Evolutionary conservation across 225 moss, liverwort and hornwort species (phyloP).

Genomic region (Neckera pumila): DNA sequence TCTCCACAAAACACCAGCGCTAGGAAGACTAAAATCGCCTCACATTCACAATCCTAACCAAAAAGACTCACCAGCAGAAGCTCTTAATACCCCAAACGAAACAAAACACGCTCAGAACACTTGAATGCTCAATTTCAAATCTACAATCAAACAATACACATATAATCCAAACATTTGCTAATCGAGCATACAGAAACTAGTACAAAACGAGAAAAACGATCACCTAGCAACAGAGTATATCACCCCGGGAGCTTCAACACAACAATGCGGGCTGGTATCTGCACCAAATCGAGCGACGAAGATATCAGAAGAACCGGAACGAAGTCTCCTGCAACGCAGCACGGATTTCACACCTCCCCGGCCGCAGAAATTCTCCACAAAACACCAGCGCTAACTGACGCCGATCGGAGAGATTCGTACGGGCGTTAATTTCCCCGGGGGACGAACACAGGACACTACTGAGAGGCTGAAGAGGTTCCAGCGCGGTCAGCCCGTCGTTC

Average conservation of each 20-base stretch:
- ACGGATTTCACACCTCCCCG: neutral
- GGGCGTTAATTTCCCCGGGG: neutral
- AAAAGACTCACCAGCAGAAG: neutral
- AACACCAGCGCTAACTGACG: neutral
- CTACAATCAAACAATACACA: neutral
- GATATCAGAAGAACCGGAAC: neutral
- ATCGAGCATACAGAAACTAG: neutral
- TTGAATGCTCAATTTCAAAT: neutral
- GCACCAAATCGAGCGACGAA: neutral
- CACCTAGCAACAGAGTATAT: neutral
- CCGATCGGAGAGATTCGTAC: conserved; percentile 10
- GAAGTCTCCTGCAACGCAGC: neutral
- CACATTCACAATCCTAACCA: neutral
- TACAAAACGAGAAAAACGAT: neutral
- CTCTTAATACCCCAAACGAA: neutral
- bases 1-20: neutral
- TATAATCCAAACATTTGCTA: neutral
- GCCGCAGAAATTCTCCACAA: neutral
- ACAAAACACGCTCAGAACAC: neutral
- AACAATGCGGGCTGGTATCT: neutral
- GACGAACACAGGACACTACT: neutral
- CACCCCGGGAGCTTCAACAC: neutral
- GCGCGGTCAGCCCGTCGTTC: neutral
- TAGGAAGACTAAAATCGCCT: neutral
- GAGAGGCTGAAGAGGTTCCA: conserved; percentile 1